phyloP scores from a whole-genome alignment of 257 asterid genomes.

The Voacanga thouarsii region DNA sequence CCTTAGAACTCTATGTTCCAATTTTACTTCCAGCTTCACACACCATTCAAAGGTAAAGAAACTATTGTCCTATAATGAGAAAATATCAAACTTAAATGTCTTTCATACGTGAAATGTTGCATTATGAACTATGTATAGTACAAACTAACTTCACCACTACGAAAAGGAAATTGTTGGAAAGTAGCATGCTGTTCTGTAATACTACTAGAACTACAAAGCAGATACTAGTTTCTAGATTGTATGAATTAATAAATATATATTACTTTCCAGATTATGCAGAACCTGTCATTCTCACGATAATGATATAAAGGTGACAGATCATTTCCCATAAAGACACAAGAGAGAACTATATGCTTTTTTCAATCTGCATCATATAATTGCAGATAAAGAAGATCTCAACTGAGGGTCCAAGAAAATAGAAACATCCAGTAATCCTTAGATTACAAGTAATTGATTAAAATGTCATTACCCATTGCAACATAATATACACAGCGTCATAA shows the following conservation, averaged over 20 bases:
- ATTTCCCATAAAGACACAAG: neutral
- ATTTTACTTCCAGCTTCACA: neutral
- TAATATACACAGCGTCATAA: neutral
- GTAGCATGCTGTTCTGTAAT: neutral
- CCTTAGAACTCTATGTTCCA: constrained; percentile 2
- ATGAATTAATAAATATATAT: no score
- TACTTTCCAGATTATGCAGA: neutral
- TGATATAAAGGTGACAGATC: neutral
- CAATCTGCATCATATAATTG: neutral
- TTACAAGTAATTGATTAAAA: neutral
- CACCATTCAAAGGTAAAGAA: neutral
- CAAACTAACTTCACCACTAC: neutral
- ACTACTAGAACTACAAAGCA: no score
- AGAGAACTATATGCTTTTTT: neutral
- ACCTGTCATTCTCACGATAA: neutral
- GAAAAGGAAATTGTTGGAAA: neutral
- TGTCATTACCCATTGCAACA: neutral
- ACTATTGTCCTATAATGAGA: neutral
- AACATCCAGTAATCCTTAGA: neutral
- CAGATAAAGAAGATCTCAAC: neutral
- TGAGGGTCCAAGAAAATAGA: neutral
- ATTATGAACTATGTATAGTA: neutral
- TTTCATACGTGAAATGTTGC: neutral
- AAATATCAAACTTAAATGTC: neutral
- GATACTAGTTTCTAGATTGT: no score